These are phyloP conservation scores for Phlyctochytrium planicorne DNA, from an alignment of 192 early-diverging fungal species.

Conservation along the genomic window DNA sequence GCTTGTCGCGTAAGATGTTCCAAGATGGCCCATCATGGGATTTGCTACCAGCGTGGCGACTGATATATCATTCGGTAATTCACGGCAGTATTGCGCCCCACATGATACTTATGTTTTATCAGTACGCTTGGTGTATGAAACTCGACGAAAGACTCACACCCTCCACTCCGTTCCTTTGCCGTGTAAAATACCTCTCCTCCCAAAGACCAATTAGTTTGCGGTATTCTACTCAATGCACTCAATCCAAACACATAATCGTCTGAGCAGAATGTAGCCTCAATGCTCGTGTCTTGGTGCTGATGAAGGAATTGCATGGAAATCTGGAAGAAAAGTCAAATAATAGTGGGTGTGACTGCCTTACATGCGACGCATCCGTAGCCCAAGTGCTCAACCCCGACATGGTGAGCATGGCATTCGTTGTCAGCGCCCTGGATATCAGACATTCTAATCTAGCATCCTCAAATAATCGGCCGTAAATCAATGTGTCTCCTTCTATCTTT, in stretches of 20 bases:
- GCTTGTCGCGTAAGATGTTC: constrained; percentile 78
- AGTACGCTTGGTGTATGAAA: constrained; percentile 9
- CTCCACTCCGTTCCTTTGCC: constrained; percentile 83
- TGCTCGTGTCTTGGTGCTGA: constrained; percentile 42
- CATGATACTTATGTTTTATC: not conserved
- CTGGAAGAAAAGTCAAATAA: constrained; percentile 63
- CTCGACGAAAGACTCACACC: no score
- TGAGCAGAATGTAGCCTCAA: constrained; percentile 72
- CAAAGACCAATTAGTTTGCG: constrained; percentile 40
- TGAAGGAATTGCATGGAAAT: constrained; percentile 11
- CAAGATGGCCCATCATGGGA: constrained; percentile 92
- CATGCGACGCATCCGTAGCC: constrained; percentile 24
- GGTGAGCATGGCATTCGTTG: constrained; percentile 52
- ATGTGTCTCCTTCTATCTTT: constrained; percentile 33
- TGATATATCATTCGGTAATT: constrained; percentile 39
- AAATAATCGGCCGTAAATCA: constrained; percentile 74
- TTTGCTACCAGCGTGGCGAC: constrained; percentile 77
- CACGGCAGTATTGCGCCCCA: constrained; percentile 17
- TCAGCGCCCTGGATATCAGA: constrained; percentile 56
- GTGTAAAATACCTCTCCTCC: constrained; percentile 53
- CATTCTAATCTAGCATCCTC: constrained; percentile 68
- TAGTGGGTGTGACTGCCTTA: constrained; percentile 56
- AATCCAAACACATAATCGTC: constrained; percentile 79
- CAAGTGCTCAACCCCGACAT: constrained; percentile 64
- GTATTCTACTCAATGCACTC: constrained; percentile 76